These are phyloP conservation scores for Scenedesmus sp. DNA, from an alignment of 163 green algal genomes.

Conservation along the genomic window DNA sequence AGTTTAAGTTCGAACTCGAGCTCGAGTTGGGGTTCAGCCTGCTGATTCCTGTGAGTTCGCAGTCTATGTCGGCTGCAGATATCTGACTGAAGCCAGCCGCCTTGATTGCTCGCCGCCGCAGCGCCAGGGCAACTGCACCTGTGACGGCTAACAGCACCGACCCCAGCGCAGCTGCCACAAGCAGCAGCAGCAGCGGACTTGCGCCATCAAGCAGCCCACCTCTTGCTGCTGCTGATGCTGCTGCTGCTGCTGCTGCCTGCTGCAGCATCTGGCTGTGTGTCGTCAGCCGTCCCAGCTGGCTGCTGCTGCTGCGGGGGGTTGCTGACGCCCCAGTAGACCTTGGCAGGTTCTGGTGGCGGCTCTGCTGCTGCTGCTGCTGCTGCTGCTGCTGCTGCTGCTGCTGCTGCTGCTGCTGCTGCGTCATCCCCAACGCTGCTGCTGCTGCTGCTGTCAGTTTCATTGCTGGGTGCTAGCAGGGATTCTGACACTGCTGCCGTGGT, in stretches of 20 bases:
- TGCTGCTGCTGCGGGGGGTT: conserved; percentile 1
- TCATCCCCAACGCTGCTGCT: neutral
- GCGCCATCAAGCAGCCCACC: neutral
- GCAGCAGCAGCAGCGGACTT: neutral
- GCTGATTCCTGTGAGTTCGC: conserved; percentile 21
- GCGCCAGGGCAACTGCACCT: neutral
- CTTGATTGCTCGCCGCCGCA: conserved; percentile 37
- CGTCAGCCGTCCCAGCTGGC: neutral
- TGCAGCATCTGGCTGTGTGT: neutral
- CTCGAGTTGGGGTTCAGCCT: neutral
- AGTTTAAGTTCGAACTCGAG: neutral
- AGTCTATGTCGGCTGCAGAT: conserved; percentile 19
- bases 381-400: conserved; percentile 15
- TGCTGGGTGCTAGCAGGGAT: neutral
- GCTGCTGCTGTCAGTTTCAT: neutral
- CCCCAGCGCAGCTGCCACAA: neutral
- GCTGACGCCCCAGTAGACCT: conserved; percentile 27
- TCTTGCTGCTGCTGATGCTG: neutral
- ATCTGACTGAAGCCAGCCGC: conserved; percentile 41
- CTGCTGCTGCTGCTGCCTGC: neutral
- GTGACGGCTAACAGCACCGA: conserved; percentile 15
- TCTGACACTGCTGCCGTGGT: conserved; percentile 36
- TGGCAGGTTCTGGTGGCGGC: neutral
- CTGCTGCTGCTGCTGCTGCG: neutral
- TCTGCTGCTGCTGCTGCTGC: neutral